These are phyloP conservation scores for Alternaria hordeiaustralica DNA, from an alignment of 2,329 filamentous ascomycete genomes.

Conservation along the genomic window DNA sequence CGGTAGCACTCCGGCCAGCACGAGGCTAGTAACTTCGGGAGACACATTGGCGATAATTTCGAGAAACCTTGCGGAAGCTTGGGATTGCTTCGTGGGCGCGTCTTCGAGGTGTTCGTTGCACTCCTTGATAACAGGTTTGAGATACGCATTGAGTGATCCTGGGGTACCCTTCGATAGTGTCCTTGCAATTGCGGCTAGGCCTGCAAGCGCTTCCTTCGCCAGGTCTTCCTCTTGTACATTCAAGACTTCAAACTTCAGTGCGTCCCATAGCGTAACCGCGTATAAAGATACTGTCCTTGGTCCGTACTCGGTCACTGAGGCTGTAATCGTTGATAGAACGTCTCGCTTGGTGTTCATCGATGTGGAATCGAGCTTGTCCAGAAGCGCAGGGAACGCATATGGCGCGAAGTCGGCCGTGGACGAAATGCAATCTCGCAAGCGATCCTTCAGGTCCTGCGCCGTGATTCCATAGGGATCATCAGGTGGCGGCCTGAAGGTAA, in stretches of 20 bases:
- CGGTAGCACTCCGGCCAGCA: conserved; percentile 64
- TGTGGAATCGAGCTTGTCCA: conserved; percentile 74
- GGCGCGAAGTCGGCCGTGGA: conserved; percentile 69
- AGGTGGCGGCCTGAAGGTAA: conserved; percentile 72
- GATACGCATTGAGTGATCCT: conserved; percentile 60
- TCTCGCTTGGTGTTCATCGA: conserved; percentile 74
- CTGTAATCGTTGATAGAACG: conserved; percentile 67
- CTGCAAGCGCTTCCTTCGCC: conserved; percentile 64
- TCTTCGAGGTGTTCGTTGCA: conserved; percentile 72
- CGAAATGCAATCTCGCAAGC: conserved; percentile 68
- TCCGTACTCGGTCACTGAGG: conserved; percentile 66
- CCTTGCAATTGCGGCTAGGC: conserved; percentile 61
- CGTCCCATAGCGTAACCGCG: conserved; percentile 71
- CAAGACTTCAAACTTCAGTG: conserved; percentile 72
- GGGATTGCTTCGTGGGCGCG: conserved; percentile 72
- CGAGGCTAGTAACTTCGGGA: conserved; percentile 59
- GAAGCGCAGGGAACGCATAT: conserved; percentile 68
- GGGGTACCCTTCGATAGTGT: conserved; percentile 59
- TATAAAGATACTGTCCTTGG: conserved; percentile 66
- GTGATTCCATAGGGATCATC: conserved; percentile 75
- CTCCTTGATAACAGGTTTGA: conserved; percentile 69
- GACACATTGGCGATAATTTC: conserved; percentile 63
- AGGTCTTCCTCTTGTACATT: conserved; percentile 71
- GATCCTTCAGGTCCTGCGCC: conserved; percentile 70
- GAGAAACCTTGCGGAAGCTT: conserved; percentile 67